A percentile compares a stretch with the other conserved stretches of the same genome.
Evolutionary conservation across 2,329 filamentous ascomycete species (phyloP).

Genomic region (Stagonosporopsis chrysanthemi): DNA sequence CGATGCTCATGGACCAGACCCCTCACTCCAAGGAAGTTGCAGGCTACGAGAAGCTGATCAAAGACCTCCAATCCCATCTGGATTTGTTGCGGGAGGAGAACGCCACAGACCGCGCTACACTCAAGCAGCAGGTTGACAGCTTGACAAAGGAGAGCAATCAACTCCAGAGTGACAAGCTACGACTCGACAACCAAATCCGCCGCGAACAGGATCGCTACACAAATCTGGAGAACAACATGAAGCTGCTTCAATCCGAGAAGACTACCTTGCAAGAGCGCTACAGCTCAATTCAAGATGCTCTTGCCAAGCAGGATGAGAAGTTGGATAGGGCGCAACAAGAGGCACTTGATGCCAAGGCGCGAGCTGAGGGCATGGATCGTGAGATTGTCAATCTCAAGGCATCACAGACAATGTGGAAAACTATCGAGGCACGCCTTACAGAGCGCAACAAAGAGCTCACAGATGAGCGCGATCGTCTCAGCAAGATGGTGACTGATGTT

Average conservation of each 20-base stretch:
- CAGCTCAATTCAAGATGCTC: slow-evolving; percentile 77
- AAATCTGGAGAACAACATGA: slow-evolving; percentile 88
- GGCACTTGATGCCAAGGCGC: slow-evolving; percentile 81
- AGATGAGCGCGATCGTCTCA: slow-evolving; percentile 85
- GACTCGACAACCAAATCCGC: slow-evolving; percentile 79
- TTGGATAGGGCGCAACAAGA: slow-evolving; percentile 94
- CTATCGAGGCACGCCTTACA: slow-evolving; percentile 84
- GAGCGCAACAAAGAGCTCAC: slow-evolving; percentile 87
- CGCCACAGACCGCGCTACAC: slow-evolving; percentile 77
- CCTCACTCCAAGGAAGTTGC: slow-evolving; percentile 66
- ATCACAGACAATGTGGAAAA: slow-evolving; percentile 93
- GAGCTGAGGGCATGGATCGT: slow-evolving; percentile 85
- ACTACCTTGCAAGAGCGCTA: slow-evolving; percentile 83
- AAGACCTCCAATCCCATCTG: slow-evolving; percentile 88
- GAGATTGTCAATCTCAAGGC: slow-evolving; percentile 93
- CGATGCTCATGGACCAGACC: slow-evolving; percentile 47
- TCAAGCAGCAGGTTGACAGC: slow-evolving; percentile 84
- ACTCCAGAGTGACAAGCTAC: slow-evolving; percentile 82
- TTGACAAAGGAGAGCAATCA: slow-evolving; percentile 82
- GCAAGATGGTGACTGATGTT: slow-evolving; percentile 80
- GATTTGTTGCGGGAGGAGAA: slow-evolving; percentile 90
- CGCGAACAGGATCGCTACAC: slow-evolving; percentile 85
- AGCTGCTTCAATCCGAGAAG: slow-evolving; percentile 84
- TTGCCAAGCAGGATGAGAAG: slow-evolving; percentile 87
- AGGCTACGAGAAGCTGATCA: slow-evolving; percentile 78